These are phyloP conservation scores for Aspergillus sp. DNA, from an alignment of 2,329 filamentous ascomycete species.

Conservation along the genomic window DNA sequence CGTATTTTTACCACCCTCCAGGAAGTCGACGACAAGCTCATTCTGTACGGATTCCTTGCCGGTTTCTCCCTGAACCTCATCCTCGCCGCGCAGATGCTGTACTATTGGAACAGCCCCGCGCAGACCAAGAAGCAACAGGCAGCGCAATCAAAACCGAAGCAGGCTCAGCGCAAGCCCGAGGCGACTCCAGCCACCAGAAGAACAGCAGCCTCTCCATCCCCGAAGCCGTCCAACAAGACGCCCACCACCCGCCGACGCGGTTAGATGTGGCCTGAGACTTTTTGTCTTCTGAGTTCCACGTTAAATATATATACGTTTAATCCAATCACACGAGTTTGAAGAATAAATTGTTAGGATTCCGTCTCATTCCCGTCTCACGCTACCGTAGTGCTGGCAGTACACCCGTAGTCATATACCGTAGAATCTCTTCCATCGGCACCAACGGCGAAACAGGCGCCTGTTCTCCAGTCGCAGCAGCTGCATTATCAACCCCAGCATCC, in stretches of 20 bases:
- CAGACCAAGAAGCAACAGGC: constrained; percentile 35
- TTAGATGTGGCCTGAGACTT: constrained; percentile 32
- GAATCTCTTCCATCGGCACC: constrained; percentile 46
- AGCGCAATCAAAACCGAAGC: constrained; percentile 26
- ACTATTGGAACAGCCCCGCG: constrained; percentile 80
- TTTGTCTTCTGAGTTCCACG: constrained; percentile 7
- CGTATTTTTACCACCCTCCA: constrained; percentile 97
- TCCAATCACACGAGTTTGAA: not conserved
- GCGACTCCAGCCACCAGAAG: constrained; percentile 35
- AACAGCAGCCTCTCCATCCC: constrained; percentile 44
- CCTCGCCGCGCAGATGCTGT: constrained; percentile 85
- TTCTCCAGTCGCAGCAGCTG: constrained; percentile 14
- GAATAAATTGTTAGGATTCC: not conserved
- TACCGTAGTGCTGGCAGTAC: constrained; percentile 28
- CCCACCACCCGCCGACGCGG: constrained; percentile 59
- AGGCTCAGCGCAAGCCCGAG: constrained; percentile 22
- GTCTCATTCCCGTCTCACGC: not conserved
- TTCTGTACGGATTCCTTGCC: constrained; percentile 90
- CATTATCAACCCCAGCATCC: constrained; percentile 36
- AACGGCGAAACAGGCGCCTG: constrained; percentile 19
- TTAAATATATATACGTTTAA: constrained; percentile 15
- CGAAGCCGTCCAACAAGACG: constrained; percentile 46
- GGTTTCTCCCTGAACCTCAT: constrained; percentile 88
- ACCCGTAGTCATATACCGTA: constrained; percentile 54
- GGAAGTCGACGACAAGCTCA: constrained; percentile 94